Base-by-base conservation (phyloP, 2,329 filamentous ascomycete species). In the Fusarium sp. region DNA sequence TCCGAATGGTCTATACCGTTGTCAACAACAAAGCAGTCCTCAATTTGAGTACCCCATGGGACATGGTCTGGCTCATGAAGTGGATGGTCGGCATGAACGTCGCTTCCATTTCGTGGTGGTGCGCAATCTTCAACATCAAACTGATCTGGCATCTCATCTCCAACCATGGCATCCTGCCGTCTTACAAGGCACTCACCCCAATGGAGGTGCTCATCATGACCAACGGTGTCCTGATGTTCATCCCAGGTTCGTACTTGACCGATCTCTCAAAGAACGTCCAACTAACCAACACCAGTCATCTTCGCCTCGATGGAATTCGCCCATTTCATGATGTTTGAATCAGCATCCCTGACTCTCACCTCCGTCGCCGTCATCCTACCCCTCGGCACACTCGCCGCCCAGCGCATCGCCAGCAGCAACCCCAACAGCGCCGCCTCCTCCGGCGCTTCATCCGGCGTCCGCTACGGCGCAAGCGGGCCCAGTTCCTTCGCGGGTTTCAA, bases 121-220 rank as follows among this genome's bases (percentile, higher is more conserved):
- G 84, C 69, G 81, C 83, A 37, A 68, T 88, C 35, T 88, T 88
- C 77, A 85, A 85, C 71, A 66, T 80, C 55, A 83, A 86, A 56
- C 77, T 88, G 11, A 73, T 83, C 48, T 68, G 77, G 20, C 85
- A 88, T 70, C 78, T 88, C 61, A 74, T 80, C 41, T 72, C 76
- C 11, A 84, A 83, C 65, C 78, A 84, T 25, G 82, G 80, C 45
- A 73, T 88, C 9, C 76, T 87, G 2, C 80, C 81, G 1, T 76
- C 76, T 1, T 74, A 79, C 5, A 76, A 76, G 47, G 75, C 79
- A 0, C 71, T 88, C 37, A 83, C 76, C 0, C 80, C 84, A 7
- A 83, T 88, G 79, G 85, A 88, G 67, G 80, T 86, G 10, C 77
- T 88, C 23, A 79, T 86, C 49, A 83, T 87, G 69, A 84, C 84